phyloP scores from a whole-genome alignment of 2,329 filamentous ascomycete genomes.

The Penicillium verrucosum region DNA sequence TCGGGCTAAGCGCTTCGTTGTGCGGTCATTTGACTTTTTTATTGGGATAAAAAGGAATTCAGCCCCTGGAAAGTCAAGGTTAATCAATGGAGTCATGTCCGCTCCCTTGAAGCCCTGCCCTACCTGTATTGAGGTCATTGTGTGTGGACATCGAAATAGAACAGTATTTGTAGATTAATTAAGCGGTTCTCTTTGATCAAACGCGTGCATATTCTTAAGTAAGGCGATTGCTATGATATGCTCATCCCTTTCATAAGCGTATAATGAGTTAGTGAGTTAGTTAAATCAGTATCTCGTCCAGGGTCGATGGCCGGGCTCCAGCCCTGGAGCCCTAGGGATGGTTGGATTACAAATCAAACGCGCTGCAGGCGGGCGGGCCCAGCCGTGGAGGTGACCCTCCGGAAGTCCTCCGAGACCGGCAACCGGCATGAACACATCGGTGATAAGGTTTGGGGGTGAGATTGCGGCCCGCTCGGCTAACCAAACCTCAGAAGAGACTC shows the following conservation, averaged over 20 bases:
- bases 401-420: neutral
- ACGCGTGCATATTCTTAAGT: neutral
- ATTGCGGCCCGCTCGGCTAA: constrained; percentile 24
- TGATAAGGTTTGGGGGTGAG: constrained; percentile 17
- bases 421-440: constrained; percentile 5
- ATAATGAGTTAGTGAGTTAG: neutral
- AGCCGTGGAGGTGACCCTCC: neutral
- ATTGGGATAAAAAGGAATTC: neutral
- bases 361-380: neutral
- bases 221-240: neutral
- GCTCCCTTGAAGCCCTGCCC: neutral
- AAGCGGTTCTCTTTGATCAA: neutral
- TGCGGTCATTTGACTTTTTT: neutral
- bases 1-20: neutral
- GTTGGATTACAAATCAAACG: neutral
- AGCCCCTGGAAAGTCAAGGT: neutral
- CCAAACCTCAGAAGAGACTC: constrained; percentile 1
- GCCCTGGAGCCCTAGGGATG: neutral
- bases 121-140: neutral
- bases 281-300: neutral
- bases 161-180: neutral
- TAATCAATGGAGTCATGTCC: neutral
- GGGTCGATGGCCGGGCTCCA: too few species aligned
- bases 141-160: neutral
- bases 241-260: neutral